Base-by-base conservation (phyloP, 2,329 filamentous ascomycete species). In the Blastomyces percursus region DNA sequence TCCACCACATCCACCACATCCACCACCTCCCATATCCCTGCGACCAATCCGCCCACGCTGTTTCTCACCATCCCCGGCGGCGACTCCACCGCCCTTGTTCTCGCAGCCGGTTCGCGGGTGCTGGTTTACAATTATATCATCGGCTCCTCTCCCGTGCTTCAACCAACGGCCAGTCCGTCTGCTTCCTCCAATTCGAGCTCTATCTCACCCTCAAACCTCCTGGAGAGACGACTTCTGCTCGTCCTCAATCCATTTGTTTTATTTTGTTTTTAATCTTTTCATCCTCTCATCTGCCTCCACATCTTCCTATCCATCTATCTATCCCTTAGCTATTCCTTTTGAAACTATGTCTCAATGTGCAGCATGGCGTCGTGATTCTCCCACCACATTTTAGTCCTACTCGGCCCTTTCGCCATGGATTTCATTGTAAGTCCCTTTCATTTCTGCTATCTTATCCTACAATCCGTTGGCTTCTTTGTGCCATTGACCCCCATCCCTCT, bases 391-490 rank as follows among this genome's bases (percentile, higher is more conserved):
- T 21, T 59, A 58, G 50, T 14, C 38, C 19, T 52, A 8, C 14
- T 59, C 52, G 27, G 19, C 7, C 9, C 42, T 21, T 42, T 42
- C 40, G 35, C 19, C 12, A 78, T 78, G 76, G 76, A 78, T 74
- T 77, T 78, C 67, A 77, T 77, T 70, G 76, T 78, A 67, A 70
- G 76, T 76, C 40, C 59, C n/a, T 60, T 32, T 16, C 12, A 30
- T 32, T 27, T 32, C n/a, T 57, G 30, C 46, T 44, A 4, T 30
- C 27, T 30, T 30, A 2, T 30, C 27, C 27, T 30, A 4, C 27
- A 4, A 4, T 30, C 27, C 4, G 27, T 35, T n/a, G 62, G 12
- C n/a, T 52, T 46, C 21, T 32, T 16, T 46, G n/a, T 16, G 58
- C 27, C 44, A 27, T 54, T 30, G n/a, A 19, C 44, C 50, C 55